Conservation (phyloP, 208 protist genomes). For the Naegleria gruberi region DNA sequence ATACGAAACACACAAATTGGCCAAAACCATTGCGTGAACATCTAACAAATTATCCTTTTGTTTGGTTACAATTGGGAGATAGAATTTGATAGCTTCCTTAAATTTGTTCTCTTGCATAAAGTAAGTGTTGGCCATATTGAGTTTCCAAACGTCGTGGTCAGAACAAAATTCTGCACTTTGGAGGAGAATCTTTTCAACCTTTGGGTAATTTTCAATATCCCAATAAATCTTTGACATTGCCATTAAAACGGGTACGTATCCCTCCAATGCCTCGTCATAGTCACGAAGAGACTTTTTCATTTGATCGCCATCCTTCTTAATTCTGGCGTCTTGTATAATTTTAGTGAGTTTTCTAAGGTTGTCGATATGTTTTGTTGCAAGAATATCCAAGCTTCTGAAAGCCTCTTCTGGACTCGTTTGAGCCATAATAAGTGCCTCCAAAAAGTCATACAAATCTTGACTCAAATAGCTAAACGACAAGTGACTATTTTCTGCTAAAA, state of each 20-base stretch:
- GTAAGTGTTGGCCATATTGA: constrained; percentile 92
- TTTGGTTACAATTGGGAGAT: constrained; percentile 85
- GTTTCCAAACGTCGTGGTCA: constrained; percentile 90
- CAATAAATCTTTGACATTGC: constrained; percentile 93
- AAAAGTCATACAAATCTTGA: constrained; percentile 85
- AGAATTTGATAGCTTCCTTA: constrained; percentile 88
- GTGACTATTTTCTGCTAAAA: constrained; percentile 85
- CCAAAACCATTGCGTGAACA: constrained; percentile 88
- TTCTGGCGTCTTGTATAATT: constrained; percentile 83
- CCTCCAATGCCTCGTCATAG: constrained; percentile 83
- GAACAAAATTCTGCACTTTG: constrained; percentile 89
- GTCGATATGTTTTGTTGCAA: constrained; percentile 84
- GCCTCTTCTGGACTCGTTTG: constrained; percentile 88
- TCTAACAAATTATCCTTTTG: constrained; percentile 78
- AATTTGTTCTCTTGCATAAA: constrained; percentile 95
- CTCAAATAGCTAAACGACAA: constrained; percentile 84
- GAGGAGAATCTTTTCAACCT: constrained; percentile 85
- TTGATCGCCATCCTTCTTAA: constrained; percentile 66
- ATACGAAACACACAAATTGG: constrained; percentile 92
- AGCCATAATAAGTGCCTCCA: constrained; percentile 84
- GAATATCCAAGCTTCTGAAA: constrained; percentile 88
- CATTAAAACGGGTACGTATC: constrained; percentile 91
- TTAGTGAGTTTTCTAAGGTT: constrained; percentile 84
- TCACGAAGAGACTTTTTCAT: constrained; percentile 66
- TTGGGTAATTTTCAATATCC: constrained; percentile 90